Evolutionary conservation across 2,329 filamentous ascomycete species (phyloP).

Genomic region (Clonostachys rosea): DNA sequence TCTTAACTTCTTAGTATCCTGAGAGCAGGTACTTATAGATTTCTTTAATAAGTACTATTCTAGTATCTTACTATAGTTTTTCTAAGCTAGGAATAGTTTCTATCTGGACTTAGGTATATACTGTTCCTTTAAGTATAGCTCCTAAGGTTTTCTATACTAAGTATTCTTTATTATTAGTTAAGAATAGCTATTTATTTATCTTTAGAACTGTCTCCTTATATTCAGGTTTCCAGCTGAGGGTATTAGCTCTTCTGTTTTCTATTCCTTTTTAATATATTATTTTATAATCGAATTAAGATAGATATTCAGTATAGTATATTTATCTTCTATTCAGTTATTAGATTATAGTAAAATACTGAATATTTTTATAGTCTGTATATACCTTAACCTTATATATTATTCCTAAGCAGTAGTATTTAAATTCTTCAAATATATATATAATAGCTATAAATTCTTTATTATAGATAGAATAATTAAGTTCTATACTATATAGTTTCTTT

Average conservation of each 20-base stretch:
- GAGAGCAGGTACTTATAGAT: too few relatives aligned
- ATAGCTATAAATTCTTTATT: background rate
- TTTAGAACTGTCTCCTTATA: background rate
- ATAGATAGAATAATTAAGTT: background rate
- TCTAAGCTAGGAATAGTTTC: background rate
- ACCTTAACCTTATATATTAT: background rate
- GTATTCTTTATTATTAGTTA: background rate
- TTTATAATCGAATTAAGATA: background rate
- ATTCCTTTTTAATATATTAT: background rate
- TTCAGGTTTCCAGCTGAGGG: background rate
- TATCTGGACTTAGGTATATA: too few relatives aligned
- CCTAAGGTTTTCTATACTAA: background rate
- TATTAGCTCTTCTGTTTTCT: background rate
- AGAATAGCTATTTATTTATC: background rate
- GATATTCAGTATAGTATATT: background rate
- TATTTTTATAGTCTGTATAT: background rate
- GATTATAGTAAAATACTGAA: background rate
- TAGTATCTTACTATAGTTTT: background rate
- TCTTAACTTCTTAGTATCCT: too few relatives aligned
- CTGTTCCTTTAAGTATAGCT: too few relatives aligned
- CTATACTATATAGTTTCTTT: background rate
- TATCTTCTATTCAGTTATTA: background rate
- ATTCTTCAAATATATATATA: background rate
- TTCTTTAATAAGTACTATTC: too few relatives aligned
- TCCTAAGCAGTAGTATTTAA: background rate